Evolutionary conservation across 805 yeast genomes (phyloP), one percentile per base, ranked within the genome.

Genomic region (Suhomyces kilbournensis): DNA sequence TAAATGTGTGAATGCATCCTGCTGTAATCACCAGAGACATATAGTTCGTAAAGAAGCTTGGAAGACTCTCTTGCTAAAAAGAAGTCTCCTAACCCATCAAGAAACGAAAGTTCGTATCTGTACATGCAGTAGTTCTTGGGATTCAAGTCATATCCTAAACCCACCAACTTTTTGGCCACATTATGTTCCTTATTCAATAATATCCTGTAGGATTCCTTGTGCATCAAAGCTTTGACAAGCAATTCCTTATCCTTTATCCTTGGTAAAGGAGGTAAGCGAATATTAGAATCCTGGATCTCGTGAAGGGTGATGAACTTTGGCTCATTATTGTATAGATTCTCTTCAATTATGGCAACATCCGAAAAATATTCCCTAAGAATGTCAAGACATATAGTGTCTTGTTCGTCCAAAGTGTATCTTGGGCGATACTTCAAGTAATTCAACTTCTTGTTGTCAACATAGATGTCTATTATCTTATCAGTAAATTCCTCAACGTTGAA

Each of bases 1-100:
- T 67, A 70, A 20, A 55, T 52, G 20, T 53, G 53, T 2, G 59
- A 48, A 35, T 53, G 55, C 44, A 56, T 52, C 25, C 47, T 44
- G 22, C 42, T 40, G 15, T 43, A 14, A 25, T 50, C 56, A 15
- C 49, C 57, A 7, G 49, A 53, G 8, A 47, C 47, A 39, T 60
- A 57, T 54, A 70, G 63, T 46, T 61, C 59, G 56, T 68, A 74
- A 28, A 74, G 60, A 42, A 72, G 59, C 48, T 64, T 64, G 1
- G 76, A 66, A 2, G 74, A 62, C 50, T 69, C 76, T n/a, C 67
- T 59, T 12, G 76, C 72, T 25, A 74, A 60, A 51, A 64, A 70
- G 51, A 70, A 69, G 57, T 74, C 78, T 1, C 78, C 78, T 46
- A 74, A 61, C 0, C 78, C 78, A 52, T 74, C 78, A 45, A 69